Percentiles rank a stretch among this genome's conserved stretches.
Conservation (phyloP, 2,329 filamentous ascomycete genomes). For the Colletotrichum sp. region DNA sequence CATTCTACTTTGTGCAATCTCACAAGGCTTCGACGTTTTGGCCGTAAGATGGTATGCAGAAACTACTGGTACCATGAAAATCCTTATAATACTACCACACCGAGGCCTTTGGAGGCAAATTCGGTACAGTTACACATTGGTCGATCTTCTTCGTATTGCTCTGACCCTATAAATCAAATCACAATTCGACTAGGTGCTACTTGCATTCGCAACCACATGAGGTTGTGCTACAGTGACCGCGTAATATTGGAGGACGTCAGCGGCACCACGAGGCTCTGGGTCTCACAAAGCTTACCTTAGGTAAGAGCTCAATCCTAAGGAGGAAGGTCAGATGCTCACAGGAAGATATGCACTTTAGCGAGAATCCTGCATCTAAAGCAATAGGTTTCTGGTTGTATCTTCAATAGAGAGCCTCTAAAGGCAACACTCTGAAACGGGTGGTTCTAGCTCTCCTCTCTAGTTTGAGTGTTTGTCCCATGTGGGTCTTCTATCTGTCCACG, state of each 20-base stretch:
- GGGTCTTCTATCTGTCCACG: fast-evolving
- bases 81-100: neutral
- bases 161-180: neutral
- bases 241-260: neutral
- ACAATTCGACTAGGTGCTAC: neutral
- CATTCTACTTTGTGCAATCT: neutral
- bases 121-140: neutral
- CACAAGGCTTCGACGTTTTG: neutral
- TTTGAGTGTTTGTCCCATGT: neutral
- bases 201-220: neutral
- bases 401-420: neutral
- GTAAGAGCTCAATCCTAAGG: neutral
- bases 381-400: fast-evolving
- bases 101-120: neutral
- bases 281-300: neutral
- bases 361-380: neutral
- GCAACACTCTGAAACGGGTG: neutral
- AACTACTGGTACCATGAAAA: neutral
- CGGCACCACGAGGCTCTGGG: neutral
- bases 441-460: neutral
- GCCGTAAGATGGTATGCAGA: neutral
- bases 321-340: neutral
- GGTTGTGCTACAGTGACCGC: neutral
- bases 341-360: neutral
- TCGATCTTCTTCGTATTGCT: neutral